Conservation (phyloP, 2,329 filamentous ascomycete genomes). For the Hypoxylon rubiginosum region DNA sequence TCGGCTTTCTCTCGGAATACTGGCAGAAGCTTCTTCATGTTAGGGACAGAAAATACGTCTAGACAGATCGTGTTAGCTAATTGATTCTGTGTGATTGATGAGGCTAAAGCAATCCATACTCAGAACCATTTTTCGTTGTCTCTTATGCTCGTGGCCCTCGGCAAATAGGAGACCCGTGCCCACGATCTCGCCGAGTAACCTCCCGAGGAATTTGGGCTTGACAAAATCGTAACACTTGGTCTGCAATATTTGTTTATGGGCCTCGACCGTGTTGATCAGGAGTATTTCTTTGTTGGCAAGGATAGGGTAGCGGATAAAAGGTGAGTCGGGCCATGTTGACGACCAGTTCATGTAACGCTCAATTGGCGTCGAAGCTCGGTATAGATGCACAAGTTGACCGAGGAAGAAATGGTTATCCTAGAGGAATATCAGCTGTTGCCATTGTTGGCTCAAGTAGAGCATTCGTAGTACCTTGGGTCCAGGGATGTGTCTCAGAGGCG, state of each 20-base stretch:
- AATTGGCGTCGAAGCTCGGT: conserved; percentile 35
- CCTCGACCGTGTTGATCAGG: conserved; percentile 48
- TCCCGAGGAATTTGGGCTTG: conserved; percentile 49
- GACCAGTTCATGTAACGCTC: conserved; percentile 44
- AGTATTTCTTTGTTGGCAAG: conserved; percentile 48
- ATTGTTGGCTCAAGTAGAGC: neutral
- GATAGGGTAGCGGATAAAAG: conserved; percentile 48
- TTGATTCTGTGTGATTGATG: neutral
- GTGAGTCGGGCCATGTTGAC: conserved; percentile 44
- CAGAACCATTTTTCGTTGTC: conserved; percentile 52
- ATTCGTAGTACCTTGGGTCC: conserved; percentile 27
- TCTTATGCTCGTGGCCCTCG: conserved; percentile 54
- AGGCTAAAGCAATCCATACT: conserved; percentile 27
- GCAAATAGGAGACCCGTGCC: conserved; percentile 54
- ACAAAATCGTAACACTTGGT: conserved; percentile 51
- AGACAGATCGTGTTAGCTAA: neutral
- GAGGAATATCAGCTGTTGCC: conserved; percentile 2
- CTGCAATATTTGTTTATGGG: conserved; percentile 48
- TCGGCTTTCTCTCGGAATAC: conserved; percentile 53
- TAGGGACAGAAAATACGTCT: conserved; percentile 52
- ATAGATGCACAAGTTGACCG: conserved; percentile 36
- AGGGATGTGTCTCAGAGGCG: conserved; percentile 27
- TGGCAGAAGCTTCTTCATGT: conserved; percentile 54
- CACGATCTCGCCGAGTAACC: conserved; percentile 46
- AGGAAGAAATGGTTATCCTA: conserved; percentile 40